These are phyloP conservation scores for Trematosphaeria pertusa DNA, from an alignment of 2,329 filamentous ascomycete species.

Conservation along the genomic window DNA sequence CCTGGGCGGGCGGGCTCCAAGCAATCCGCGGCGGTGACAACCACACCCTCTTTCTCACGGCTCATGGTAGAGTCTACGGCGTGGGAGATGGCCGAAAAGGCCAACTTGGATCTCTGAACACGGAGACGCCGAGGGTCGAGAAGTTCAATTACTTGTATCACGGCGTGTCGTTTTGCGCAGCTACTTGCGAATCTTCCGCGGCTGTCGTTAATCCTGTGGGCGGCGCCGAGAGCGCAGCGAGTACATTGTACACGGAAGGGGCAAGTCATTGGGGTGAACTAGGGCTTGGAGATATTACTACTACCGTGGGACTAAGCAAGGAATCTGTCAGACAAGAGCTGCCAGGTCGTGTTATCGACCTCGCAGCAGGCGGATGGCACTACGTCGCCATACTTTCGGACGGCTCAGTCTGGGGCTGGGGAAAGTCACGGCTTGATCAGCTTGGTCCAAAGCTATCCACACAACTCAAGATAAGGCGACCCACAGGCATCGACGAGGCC, in stretches of 20 bases:
- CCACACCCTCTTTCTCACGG: slow-evolving; percentile 78
- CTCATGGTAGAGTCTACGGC: slow-evolving; percentile 66
- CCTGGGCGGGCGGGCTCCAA: slow-evolving; percentile 12
- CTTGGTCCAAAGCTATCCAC: slow-evolving; percentile 62
- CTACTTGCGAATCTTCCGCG: slow-evolving; percentile 37
- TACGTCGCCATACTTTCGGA: slow-evolving; percentile 74
- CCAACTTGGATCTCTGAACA: slow-evolving; percentile 45
- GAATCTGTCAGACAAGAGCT: background rate
- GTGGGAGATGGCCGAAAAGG: slow-evolving; percentile 66
- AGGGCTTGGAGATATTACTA: slow-evolving; percentile 14
- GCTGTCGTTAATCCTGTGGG: slow-evolving; percentile 14
- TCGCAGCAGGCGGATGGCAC: slow-evolving; percentile 81
- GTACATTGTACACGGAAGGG: slow-evolving; percentile 20
- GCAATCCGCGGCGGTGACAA: slow-evolving; percentile 76
- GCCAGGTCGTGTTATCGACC: slow-evolving; percentile 57
- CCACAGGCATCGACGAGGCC: slow-evolving; percentile 37
- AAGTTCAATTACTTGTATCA: slow-evolving; percentile 10
- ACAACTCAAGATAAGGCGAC: slow-evolving; percentile 48
- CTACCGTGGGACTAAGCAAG: background rate
- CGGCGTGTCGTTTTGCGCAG: slow-evolving; percentile 20
- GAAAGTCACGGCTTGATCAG: slow-evolving; percentile 84
- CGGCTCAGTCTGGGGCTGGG: slow-evolving; percentile 87
- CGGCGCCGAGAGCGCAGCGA: background rate
- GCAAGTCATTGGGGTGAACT: slow-evolving; percentile 36
- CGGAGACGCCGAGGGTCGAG: slow-evolving; percentile 1